Conservation (phyloP, 108 stramenopile genomes). For the Asterionellopsis glacialis region DNA sequence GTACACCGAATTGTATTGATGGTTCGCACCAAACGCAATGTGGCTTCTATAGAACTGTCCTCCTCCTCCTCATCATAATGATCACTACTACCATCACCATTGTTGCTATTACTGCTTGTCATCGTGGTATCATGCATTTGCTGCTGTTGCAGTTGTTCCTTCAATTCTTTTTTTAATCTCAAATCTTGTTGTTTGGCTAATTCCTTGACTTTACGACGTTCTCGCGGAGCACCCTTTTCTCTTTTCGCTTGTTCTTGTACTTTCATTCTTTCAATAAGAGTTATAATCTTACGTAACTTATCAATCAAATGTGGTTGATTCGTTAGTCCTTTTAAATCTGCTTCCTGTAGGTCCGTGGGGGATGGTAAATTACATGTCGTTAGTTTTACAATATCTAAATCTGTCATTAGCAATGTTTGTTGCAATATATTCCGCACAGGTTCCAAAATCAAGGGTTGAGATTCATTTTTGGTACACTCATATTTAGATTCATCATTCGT, state of each 20-base stretch:
- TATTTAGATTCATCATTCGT: too few species aligned
- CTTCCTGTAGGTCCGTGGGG: background rate
- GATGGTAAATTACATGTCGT: too few species aligned
- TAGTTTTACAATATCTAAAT: conserved; percentile 15
- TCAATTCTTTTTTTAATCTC: background rate
- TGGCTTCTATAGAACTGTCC: conserved; percentile 1
- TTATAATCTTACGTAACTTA: too few species aligned
- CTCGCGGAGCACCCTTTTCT: background rate
- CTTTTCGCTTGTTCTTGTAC: background rate
- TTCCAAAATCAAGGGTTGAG: too few species aligned
- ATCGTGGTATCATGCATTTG: background rate
- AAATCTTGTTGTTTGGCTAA: background rate
- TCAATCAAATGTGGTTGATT: too few species aligned
- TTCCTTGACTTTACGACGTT: background rate
- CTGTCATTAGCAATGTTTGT: too few species aligned
- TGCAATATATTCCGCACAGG: too few species aligned
- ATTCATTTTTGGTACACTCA: too few species aligned
- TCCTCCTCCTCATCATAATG: background rate
- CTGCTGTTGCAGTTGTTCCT: background rate
- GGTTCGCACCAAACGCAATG: conserved; percentile 16
- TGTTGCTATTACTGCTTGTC: background rate
- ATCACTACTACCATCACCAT: conserved; percentile 5
- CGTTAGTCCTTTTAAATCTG: too few species aligned
- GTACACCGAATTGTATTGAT: conserved; percentile 28
- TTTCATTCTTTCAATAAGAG: background rate